Conservation (phyloP, 2,329 filamentous ascomycete genomes). For the Lachnum nothofagi region DNA sequence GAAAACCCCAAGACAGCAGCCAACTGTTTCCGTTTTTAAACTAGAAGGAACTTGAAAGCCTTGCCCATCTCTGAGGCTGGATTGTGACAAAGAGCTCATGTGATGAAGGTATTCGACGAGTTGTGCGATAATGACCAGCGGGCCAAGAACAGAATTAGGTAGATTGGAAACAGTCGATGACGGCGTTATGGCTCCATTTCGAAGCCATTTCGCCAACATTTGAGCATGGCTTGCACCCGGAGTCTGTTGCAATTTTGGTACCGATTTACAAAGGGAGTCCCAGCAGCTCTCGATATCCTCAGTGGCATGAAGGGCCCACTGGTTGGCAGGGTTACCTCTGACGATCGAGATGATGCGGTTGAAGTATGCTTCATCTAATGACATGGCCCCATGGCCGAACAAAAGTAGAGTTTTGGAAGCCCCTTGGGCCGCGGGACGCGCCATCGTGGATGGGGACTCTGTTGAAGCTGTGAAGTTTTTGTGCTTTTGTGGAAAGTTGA, state of each 20-base stretch:
- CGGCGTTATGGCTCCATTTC: constrained; percentile 11
- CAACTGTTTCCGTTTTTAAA: not conserved
- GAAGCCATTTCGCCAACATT: constrained; percentile 16
- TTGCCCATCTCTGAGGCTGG: not conserved
- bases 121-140: constrained; percentile 38
- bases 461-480: too few relatives aligned
- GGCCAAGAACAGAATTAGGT: constrained; percentile 34
- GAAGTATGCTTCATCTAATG: not conserved
- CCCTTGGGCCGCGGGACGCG: too few relatives aligned
- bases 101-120: constrained; percentile 32
- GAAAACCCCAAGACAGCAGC: not conserved
- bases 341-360: not conserved
- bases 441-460: too few relatives aligned
- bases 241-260: constrained; percentile 15
- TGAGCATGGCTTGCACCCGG: constrained; percentile 8
- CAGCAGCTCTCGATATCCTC: constrained; percentile 2
- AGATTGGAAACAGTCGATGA: constrained; percentile 13
- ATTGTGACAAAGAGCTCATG: not conserved
- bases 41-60: not conserved
- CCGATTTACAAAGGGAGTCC: constrained; percentile 8
- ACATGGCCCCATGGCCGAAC: not conserved
- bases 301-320: not conserved
- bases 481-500: too few relatives aligned
- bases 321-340: not conserved
- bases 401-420: too few relatives aligned